These are phyloP conservation scores for Boletus subparvulus DNA, from an alignment of 768 basidiomycete species.

Conservation along the genomic window DNA sequence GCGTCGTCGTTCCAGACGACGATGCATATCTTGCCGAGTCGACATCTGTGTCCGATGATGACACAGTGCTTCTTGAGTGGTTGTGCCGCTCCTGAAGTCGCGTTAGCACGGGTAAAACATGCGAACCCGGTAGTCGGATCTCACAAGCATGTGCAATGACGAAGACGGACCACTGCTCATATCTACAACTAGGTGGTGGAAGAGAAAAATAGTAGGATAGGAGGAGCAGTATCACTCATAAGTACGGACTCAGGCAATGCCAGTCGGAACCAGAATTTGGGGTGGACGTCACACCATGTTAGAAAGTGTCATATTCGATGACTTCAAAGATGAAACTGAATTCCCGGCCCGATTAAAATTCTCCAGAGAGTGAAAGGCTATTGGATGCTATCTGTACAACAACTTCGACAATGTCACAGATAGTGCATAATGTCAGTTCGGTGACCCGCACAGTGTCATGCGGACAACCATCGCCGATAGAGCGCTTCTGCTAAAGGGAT, in stretches of 20 bases:
- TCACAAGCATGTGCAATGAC: background rate
- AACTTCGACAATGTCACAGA: background rate
- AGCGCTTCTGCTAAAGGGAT: slow-evolving; percentile 65
- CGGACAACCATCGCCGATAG: slow-evolving; percentile 79
- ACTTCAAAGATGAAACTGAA: background rate
- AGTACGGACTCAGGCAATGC: background rate
- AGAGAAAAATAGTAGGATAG: background rate
- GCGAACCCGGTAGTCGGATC: background rate
- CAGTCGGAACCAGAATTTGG: slow-evolving; percentile 6
- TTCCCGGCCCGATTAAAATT: background rate
- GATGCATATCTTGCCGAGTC: slow-evolving; percentile 23
- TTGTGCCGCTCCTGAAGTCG: slow-evolving; percentile 2
- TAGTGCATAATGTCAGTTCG: background rate
- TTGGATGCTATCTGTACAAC: background rate
- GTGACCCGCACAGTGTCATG: slow-evolving; percentile 39
- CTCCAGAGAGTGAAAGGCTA: background rate
- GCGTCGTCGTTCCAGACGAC: slow-evolving; percentile 33
- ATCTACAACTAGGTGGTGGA: background rate
- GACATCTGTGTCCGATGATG: slow-evolving; percentile 24
- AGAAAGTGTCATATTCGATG: background rate
- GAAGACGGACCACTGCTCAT: slow-evolving; percentile 1
- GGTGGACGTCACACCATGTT: background rate
- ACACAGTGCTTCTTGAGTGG: slow-evolving; percentile 5
- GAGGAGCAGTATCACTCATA: background rate
- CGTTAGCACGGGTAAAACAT: background rate